Conservation (phyloP, 257 asterid species). For the Penstemon davidsonii region DNA sequence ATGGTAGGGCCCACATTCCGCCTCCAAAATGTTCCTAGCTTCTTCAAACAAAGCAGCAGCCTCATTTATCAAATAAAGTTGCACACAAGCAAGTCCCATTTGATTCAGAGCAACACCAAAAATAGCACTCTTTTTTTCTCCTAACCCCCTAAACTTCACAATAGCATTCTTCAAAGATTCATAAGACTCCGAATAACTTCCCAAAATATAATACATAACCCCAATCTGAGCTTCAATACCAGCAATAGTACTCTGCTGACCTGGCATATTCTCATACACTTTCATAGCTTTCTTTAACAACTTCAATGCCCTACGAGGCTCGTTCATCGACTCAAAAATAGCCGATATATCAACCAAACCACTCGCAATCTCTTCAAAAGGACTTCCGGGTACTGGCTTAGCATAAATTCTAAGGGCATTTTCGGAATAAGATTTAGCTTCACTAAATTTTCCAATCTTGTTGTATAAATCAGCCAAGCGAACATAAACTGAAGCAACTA, state of each 20-base stretch:
- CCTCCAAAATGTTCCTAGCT: constrained; percentile 51
- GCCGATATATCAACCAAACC: constrained; percentile 69
- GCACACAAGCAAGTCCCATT: constrained; percentile 66
- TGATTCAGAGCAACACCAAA: constrained; percentile 65
- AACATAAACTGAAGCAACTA: constrained; percentile 73
- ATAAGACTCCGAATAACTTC: constrained; percentile 54
- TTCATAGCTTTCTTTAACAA: constrained; percentile 48
- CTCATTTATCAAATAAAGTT: constrained; percentile 50
- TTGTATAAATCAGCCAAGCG: constrained; percentile 80
- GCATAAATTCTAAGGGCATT: constrained; percentile 64
- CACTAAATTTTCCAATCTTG: constrained; percentile 75
- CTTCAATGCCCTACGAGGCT: constrained; percentile 45
- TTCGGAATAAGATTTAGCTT: constrained; percentile 70
- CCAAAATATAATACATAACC: constrained; percentile 53
- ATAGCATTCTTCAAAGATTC: constrained; percentile 42
- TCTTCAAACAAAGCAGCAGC: constrained; percentile 65
- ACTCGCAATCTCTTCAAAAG: constrained; percentile 73
- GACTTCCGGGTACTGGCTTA: constrained; percentile 52
- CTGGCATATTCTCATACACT: constrained; percentile 46
- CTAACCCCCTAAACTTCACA: constrained; percentile 41
- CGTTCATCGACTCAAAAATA: constrained; percentile 52
- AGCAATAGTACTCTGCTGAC: constrained; percentile 51
- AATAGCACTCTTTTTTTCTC: constrained; percentile 57
- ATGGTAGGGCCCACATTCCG: constrained; percentile 54
- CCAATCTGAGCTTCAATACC: constrained; percentile 73